Evolutionary conservation across 192 early-diverging fungal species (phyloP).

Genomic region (Coemansia sp.): DNA sequence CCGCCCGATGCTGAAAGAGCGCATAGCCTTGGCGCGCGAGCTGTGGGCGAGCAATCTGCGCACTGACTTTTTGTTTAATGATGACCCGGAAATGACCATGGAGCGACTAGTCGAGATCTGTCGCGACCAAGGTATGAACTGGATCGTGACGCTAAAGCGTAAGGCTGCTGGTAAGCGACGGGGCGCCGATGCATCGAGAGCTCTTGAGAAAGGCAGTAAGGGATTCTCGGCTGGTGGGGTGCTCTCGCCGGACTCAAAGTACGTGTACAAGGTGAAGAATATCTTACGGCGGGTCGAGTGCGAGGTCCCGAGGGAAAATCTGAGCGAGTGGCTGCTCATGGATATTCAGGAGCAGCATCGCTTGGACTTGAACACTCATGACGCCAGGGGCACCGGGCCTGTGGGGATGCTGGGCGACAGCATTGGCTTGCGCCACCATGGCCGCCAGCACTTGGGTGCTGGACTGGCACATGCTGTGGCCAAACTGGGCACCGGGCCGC

Average conservation of each 20-base stretch:
- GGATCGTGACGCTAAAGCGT: slow-evolving; percentile 73
- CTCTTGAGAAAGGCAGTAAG: not conserved
- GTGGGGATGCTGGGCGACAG: slow-evolving; percentile 22
- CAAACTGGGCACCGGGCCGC: not conserved
- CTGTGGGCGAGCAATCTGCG: slow-evolving; percentile 75
- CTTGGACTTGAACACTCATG: slow-evolving; percentile 57
- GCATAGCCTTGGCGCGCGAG: slow-evolving; percentile 73
- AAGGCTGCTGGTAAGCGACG: slow-evolving; percentile 6
- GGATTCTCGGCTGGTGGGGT: not conserved
- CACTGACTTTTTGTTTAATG: slow-evolving; percentile 79
- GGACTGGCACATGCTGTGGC: slow-evolving; percentile 6
- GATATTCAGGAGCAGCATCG: slow-evolving; percentile 68
- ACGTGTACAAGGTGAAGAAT: slow-evolving; percentile 69
- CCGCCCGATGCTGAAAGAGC: slow-evolving; percentile 63
- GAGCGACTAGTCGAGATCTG: slow-evolving; percentile 63
- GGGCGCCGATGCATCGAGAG: not conserved
- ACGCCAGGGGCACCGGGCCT: slow-evolving; percentile 10
- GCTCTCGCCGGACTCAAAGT: slow-evolving; percentile 6
- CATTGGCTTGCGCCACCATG: slow-evolving; percentile 17
- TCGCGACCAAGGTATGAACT: slow-evolving; percentile 69
- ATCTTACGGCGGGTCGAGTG: slow-evolving; percentile 68
- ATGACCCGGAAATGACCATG: slow-evolving; percentile 65
- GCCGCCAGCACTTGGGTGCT: not conserved
- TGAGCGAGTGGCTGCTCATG: slow-evolving; percentile 59
- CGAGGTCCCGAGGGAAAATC: slow-evolving; percentile 59